These are phyloP conservation scores for Cenchrus purpureus DNA, from an alignment of 176 grass and related monocot species.

Conservation along the genomic window DNA sequence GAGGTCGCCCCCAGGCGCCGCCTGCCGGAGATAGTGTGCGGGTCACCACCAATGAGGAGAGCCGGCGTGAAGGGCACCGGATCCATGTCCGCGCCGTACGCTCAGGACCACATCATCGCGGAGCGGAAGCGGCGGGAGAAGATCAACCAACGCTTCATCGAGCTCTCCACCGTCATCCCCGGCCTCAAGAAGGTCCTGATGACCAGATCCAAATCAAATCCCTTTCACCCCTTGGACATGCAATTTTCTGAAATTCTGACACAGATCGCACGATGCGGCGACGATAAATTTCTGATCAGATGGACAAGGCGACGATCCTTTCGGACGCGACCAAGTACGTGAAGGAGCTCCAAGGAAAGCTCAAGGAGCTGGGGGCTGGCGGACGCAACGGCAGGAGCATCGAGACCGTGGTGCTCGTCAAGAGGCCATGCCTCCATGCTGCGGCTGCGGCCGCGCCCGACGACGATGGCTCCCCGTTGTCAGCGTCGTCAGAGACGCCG, in stretches of 20 bases:
- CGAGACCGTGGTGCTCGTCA: slow-evolving; percentile 49
- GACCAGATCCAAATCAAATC: not conserved
- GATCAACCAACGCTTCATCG: slow-evolving; percentile 76
- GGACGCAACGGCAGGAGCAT: slow-evolving; percentile 23
- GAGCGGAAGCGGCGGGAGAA: slow-evolving; percentile 82
- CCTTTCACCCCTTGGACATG: not conserved
- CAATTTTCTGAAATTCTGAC: not conserved
- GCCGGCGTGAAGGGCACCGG: slow-evolving; percentile 16
- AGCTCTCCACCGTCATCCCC: slow-evolving; percentile 75
- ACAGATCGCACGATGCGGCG: not conserved
- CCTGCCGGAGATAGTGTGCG: not conserved
- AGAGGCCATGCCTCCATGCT: slow-evolving; percentile 41
- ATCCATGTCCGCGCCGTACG: slow-evolving; percentile 15
- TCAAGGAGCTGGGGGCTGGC: slow-evolving; percentile 53
- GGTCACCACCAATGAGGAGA: slow-evolving; percentile 5
- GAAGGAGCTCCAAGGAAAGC: slow-evolving; percentile 64
- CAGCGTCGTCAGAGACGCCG: not conserved
- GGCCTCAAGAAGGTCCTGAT: slow-evolving; percentile 66
- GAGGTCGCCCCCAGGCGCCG: not conserved
- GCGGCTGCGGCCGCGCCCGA: slow-evolving; percentile 20
- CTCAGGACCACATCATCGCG: slow-evolving; percentile 66
- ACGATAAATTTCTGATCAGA: slow-evolving; percentile 38
- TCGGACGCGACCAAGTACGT: slow-evolving; percentile 58
- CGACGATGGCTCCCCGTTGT: not conserved
- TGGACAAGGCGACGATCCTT: slow-evolving; percentile 80